Base-by-base conservation (phyloP, 768 basidiomycete genomes). In the Podaxis sp. region DNA sequence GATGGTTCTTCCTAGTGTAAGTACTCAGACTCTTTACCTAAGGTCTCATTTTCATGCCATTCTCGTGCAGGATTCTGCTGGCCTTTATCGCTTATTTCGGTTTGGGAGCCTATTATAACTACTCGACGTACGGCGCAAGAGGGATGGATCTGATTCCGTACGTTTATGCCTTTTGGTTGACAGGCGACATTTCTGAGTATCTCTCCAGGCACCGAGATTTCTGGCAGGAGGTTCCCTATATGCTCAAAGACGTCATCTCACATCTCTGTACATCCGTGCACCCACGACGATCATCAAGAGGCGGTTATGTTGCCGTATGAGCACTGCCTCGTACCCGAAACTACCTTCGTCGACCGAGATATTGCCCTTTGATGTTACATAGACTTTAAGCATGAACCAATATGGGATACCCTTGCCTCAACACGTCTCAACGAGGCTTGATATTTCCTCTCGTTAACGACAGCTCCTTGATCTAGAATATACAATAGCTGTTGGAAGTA, bases 151-250 rank as follows among this genome's bases (percentile, higher is more conserved):
- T 94, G 58, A 86, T 94, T 72, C 93, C 92, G 91, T 93, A 72
- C 72, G 91, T 82, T 24, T 40, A 29, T 41, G 9, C 27, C 22
- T 38, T 40, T 43, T 55, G n/a, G 33, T 59, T 54, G n/a, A 2
- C 43, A 43, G 41, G n/a, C 19, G 13, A 47, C 56, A n/a, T 36
- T 53, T 63, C 57, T 58, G 47, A 12, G 58, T 67, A 63, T 59
- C 46, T 47, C 46, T 53, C 13, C 65, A 94, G 91, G 63, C 92
- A 94, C 74, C 90, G 92, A 54, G 91, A 93, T 70, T 94, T 94
- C 74, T 94, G 92, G 92, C 79, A 86, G 72, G 93, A 94, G 74
- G 90, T 94, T 2, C 93, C 93, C 3, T 93, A 91, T 66, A 90
- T 94, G 85, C 72, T 93, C 50, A 81, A 82, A 47, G 93, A 94